Evolutionary conservation across 2,329 filamentous ascomycete species (phyloP), one percentile per base, ranked within the genome.

Genomic region (Penicillium sp.): DNA sequence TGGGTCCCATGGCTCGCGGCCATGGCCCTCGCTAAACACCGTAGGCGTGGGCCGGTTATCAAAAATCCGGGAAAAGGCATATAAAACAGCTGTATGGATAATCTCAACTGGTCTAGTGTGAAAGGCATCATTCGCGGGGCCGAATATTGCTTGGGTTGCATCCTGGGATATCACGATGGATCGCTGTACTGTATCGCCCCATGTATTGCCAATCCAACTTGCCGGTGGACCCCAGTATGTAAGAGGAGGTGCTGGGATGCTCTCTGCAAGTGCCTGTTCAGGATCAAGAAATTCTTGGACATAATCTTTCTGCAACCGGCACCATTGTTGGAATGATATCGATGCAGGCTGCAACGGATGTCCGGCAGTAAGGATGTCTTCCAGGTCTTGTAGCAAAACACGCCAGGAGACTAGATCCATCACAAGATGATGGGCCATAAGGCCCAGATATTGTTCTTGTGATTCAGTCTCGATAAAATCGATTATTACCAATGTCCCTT

Each of bases 41-140:
- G 79, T 78, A 0, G 83, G 83, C 0, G 74, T 67, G 0, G 62
- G 57, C 18, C 83, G 75, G 49, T 85, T 80, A 15, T 77, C 72
- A 55, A 86, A 86, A 0, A 77, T 78, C 53, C 80, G 79, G 2
- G 75, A 72, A 64, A 86, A 86, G 0, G 83, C 82, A 7, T 84
- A 76, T 4, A 83, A 65, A 6, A 85, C 70, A 0, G 80, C 77
- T 2, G 83, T 77, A 6, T 45, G 40, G 4, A 85, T 48, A n/a
- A 62, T 41, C 50, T 61, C 47, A 27, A 52, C 12, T 42, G 50
- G 59, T 25, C 44, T 34, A 3, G 57, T 62, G 6, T 48, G 39
- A 13, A 63, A 49, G 3, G 57, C 54, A 2, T 39, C 41, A 37
- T 63, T 57, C n/a, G 50, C 50, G n/a, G 39, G 23, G 10, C 56